Conservation (phyloP, 2,329 filamentous ascomycete species). For the Parafenestella ontariensis region DNA sequence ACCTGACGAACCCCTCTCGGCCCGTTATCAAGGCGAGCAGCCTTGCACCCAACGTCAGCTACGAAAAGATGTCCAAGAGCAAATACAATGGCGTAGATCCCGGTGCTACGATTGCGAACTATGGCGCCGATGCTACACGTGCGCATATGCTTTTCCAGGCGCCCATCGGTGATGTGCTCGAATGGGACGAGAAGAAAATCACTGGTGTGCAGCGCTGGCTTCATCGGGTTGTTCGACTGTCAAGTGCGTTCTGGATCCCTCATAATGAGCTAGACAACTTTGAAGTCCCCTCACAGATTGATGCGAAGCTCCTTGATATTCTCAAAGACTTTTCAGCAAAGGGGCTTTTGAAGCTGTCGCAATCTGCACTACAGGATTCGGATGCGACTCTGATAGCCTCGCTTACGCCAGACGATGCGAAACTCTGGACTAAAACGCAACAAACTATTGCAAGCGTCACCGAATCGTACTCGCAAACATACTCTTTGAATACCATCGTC, state of each 20-base stretch:
- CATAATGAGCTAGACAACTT: conserved; percentile 32
- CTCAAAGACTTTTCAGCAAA: conserved; percentile 16
- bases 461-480: conserved; percentile 71
- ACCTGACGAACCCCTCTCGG: conserved; percentile 62
- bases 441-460: conserved; percentile 71
- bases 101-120: conserved; percentile 70
- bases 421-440: conserved; percentile 71
- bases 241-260: conserved; percentile 32
- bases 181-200: conserved; percentile 88
- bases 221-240: conserved; percentile 67
- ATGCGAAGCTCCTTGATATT: conserved; percentile 29
- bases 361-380: neutral
- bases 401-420: conserved; percentile 43
- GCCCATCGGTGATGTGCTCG: conserved; percentile 80
- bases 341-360: conserved; percentile 4
- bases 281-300: conserved; percentile 28
- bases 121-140: conserved; percentile 83
- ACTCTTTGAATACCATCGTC: conserved; percentile 81
- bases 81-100: conserved; percentile 93
- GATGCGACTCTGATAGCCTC: conserved; percentile 5
- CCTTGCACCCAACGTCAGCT: conserved; percentile 67
- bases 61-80: conserved; percentile 95
- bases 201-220: conserved; percentile 84
- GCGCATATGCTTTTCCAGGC: conserved; percentile 91
- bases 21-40: conserved; percentile 71